These are phyloP conservation scores for Neurospora sp. DNA, from an alignment of 2,329 filamentous ascomycete species.

Conservation along the genomic window DNA sequence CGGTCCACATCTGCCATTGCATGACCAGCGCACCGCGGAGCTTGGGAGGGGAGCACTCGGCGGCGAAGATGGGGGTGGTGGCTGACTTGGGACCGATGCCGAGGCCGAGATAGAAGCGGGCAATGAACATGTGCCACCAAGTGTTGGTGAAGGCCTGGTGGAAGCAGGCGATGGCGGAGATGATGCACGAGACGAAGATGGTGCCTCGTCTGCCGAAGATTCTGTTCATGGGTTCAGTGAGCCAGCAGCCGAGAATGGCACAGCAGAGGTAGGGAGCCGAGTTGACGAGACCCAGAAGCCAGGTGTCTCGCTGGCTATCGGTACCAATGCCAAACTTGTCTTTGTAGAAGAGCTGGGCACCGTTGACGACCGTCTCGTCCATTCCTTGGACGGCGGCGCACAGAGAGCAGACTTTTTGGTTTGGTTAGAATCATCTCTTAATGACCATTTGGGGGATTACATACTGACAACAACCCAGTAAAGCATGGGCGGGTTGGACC, in stretches of 20 bases:
- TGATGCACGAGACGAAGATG: slow-evolving; percentile 54
- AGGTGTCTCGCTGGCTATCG: slow-evolving; percentile 36
- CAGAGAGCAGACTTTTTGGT: slow-evolving; percentile 43
- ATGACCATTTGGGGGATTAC: slow-evolving; percentile 5
- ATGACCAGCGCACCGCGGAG: slow-evolving; percentile 63
- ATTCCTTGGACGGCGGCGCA: slow-evolving; percentile 63
- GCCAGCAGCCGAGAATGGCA: slow-evolving; percentile 61
- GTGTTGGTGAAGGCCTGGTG: slow-evolving; percentile 36
- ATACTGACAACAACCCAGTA: slow-evolving; percentile 52
- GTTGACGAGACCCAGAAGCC: slow-evolving; percentile 55
- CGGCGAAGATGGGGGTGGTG: slow-evolving; percentile 59
- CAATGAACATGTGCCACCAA: slow-evolving; percentile 60
- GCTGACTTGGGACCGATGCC: slow-evolving; percentile 62
- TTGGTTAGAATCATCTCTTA: not conserved
- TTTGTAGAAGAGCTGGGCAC: slow-evolving; percentile 56
- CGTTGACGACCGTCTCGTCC: slow-evolving; percentile 62
- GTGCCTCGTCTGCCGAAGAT: slow-evolving; percentile 60
- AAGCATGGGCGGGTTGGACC: slow-evolving; percentile 56
- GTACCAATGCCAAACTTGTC: slow-evolving; percentile 49
- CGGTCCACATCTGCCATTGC: slow-evolving; percentile 39
- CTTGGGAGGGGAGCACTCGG: slow-evolving; percentile 53
- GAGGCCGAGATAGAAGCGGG: slow-evolving; percentile 59
- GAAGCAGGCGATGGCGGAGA: slow-evolving; percentile 47
- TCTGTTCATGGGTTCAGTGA: slow-evolving; percentile 63
- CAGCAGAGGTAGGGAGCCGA: slow-evolving; percentile 55